phyloP scores from a whole-genome alignment of 2,329 filamentous ascomycete species.

The Fusarium sp. region DNA sequence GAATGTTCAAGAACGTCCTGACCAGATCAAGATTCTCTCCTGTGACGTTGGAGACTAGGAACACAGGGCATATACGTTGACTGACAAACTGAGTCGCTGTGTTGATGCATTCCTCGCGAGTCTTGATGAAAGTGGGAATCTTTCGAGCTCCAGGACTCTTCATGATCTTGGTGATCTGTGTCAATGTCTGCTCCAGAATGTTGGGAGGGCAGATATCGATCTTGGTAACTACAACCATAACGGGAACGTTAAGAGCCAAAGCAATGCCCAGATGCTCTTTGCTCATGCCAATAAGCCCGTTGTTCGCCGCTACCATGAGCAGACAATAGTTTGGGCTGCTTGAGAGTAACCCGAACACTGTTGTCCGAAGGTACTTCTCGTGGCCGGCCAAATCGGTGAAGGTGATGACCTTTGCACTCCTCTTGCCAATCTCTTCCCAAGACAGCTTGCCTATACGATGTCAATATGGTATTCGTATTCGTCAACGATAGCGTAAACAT shows the following conservation, averaged over 20 bases:
- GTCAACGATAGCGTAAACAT: conserved; percentile 56
- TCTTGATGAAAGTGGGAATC: conserved; percentile 95
- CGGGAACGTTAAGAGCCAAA: conserved; percentile 91
- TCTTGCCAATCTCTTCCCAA: conserved; percentile 97
- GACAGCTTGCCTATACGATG: conserved; percentile 71
- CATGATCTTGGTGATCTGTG: conserved; percentile 90
- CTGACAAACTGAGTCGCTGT: conserved; percentile 97
- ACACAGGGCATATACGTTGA: conserved; percentile 94
- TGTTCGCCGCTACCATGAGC: conserved; percentile 98
- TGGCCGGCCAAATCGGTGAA: conserved; percentile 97
- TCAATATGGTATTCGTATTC: conserved; percentile 24
- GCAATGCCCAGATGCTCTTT: conserved; percentile 98
- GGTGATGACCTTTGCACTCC: conserved; percentile 94
- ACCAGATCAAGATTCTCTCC: conserved; percentile 92
- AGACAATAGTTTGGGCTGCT: conserved; percentile 98
- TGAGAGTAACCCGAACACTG: conserved; percentile 93
- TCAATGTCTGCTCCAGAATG: conserved; percentile 92
- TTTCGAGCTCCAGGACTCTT: conserved; percentile 95
- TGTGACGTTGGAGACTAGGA: conserved; percentile 98
- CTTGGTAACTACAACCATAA: conserved; percentile 98
- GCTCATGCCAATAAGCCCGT: conserved; percentile 96
- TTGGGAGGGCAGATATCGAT: conserved; percentile 98
- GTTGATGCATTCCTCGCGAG: conserved; percentile 90
- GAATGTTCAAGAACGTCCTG: conserved; percentile 91
- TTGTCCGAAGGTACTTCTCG: conserved; percentile 94